A percentile compares a stretch with the other conserved stretches of the same genome.
Conservation (phyloP, 768 basidiomycete species). For the Auricularia sp. region DNA sequence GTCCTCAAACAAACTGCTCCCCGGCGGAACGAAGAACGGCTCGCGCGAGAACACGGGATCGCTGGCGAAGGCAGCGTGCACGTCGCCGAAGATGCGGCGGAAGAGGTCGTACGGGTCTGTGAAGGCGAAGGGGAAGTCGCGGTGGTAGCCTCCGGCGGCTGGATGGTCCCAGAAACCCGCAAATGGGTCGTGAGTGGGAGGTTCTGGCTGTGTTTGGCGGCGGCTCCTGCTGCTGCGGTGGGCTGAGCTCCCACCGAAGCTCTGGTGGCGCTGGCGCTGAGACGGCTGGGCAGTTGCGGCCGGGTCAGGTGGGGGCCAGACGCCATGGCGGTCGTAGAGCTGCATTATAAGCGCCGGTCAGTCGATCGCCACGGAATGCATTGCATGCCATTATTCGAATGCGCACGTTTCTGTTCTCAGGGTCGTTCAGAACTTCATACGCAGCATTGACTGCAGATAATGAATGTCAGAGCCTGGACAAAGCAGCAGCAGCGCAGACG, state of each 20-base stretch:
- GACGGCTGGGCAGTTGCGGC: not conserved
- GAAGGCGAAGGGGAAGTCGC: conserved; percentile 25
- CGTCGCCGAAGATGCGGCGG: conserved; percentile 55
- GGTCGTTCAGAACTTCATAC: conserved; percentile 13
- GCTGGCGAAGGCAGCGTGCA: conserved; percentile 18
- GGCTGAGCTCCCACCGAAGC: conserved; percentile 8
- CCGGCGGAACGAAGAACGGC: not conserved
- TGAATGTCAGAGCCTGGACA: not conserved
- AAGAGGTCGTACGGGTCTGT: conserved; percentile 72
- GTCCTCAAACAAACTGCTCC: too few species aligned
- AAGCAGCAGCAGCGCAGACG: conserved; percentile 10
- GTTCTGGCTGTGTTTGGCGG: not conserved
- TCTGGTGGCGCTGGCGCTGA: conserved; percentile 1
- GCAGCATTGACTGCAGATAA: conserved; percentile 6
- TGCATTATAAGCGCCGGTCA: conserved; percentile 15
- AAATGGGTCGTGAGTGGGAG: conserved; percentile 4
- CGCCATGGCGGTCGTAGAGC: conserved; percentile 61
- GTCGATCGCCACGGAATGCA: conserved; percentile 31
- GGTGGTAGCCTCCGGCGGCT: conserved; percentile 15
- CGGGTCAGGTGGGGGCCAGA: conserved; percentile 56
- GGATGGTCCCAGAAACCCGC: conserved; percentile 26
- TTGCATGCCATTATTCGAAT: conserved; percentile 27
- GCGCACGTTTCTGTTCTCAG: conserved; percentile 1
- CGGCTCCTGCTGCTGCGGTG: conserved; percentile 9
- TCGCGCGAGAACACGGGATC: conserved; percentile 6